Base-by-base conservation (phyloP, 345 rosid genomes). In the Gossypium bickii region DNA sequence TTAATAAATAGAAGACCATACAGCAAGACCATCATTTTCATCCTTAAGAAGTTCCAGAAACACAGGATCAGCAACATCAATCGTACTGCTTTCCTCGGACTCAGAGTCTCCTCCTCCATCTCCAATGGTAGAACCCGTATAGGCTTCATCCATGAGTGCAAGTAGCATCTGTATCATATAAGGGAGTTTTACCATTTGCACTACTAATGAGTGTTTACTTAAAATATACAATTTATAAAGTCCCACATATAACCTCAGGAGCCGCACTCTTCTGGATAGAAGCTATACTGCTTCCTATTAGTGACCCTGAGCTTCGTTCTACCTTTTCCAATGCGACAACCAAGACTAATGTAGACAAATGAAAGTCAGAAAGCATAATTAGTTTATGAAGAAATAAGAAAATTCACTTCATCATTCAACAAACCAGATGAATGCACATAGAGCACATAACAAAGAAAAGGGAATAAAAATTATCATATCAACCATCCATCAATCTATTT, bases 91-190 rank as follows among this genome's bases (percentile, higher is more conserved):
- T 71, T 93, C 99, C 85, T 93, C 99, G 59, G 98, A 93, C 87
- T 90, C 97, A 72, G 93, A 92, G 86, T 90, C 94, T 71, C 81
- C 97, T 72, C 93, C 96, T 71, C 94, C 96, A 82, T 90, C 92
- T 43, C 87, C 97, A 12, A 95, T 90, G 77, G 94, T 91, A 67
- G 98, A 95, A 84, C 99, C 99, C 58, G 97, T 93, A 80, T 95
- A 95, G 38, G 99, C 99, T 82, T 95, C 99, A 87, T 95, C 98
- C 99, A 95, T 95, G 78, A 95, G 95, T 48, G 93, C 96, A 84
- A 93, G 94, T 67, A 95, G 86, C 98, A 95, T 93, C 98, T 92
- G 89, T 74, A 78, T 69, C 71, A 85, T 12, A 78, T 41, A 85
- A 77, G 55, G 24, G 55, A 51, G 56, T 47, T 61, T 67, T 66